Evolutionary conservation across 106 monocot genomes (phyloP).

Genomic region (Phalaenopsis aphrodite): DNA sequence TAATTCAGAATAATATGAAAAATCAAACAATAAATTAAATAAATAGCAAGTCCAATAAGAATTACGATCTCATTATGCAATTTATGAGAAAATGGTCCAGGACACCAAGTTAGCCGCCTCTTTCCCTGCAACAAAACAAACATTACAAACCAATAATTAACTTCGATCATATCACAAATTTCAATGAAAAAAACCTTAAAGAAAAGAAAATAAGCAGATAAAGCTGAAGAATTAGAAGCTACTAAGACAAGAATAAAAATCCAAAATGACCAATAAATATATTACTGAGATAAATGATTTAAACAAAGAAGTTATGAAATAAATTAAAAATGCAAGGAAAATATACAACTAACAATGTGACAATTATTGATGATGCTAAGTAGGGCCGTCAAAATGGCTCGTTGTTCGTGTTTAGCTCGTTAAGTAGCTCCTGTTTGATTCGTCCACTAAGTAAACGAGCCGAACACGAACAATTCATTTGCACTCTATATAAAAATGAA

Average conservation of each 20-base stretch:
- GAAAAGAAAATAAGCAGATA: background rate
- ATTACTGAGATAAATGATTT: background rate
- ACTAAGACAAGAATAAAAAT: background rate
- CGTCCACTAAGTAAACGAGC: too few relatives aligned
- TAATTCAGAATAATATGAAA: background rate
- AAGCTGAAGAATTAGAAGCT: constrained; percentile 1
- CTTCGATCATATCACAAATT: background rate
- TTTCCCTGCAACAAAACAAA: constrained; percentile 40
- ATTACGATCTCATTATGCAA: constrained; percentile 28
- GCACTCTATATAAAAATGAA: too few relatives aligned
- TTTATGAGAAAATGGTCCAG: constrained; percentile 30
- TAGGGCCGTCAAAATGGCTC: too few relatives aligned
- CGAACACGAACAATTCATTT: too few relatives aligned
- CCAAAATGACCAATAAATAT: background rate
- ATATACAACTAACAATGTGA: background rate
- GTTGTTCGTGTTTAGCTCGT: too few relatives aligned
- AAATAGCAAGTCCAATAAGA: background rate
- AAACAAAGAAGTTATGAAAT: background rate
- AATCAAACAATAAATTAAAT: background rate
- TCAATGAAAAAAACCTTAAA: background rate
- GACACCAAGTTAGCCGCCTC: constrained; percentile 87
- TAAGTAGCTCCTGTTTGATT: too few relatives aligned
- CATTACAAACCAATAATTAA: background rate
- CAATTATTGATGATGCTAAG: too few relatives aligned
- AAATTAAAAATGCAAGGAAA: background rate